phyloP scores from a whole-genome alignment of 2,329 filamentous ascomycete species.

The Parascedosporium putredinis region DNA sequence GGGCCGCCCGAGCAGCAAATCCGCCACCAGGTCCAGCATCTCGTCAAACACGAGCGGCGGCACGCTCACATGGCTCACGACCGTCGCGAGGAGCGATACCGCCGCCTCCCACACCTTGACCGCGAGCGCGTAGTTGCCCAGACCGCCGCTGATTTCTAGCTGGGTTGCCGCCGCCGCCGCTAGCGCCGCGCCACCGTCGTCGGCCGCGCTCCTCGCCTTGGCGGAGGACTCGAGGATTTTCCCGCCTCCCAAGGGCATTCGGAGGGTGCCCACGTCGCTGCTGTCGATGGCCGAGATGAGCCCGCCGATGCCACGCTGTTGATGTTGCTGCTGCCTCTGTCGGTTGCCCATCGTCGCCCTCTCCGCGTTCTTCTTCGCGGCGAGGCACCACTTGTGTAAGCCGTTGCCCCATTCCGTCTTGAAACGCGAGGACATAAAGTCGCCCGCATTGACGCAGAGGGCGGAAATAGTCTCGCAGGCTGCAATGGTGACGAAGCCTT shows the following conservation, averaged over 20 bases:
- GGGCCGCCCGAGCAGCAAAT: slow-evolving; percentile 31
- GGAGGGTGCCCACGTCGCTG: slow-evolving; percentile 10
- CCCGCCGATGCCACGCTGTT: not conserved
- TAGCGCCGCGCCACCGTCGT: too few relatives aligned
- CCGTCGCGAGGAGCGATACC: slow-evolving; percentile 44
- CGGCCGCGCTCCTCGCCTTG: slow-evolving; percentile 10
- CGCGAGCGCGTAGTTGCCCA: slow-evolving; percentile 51
- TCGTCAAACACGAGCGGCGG: slow-evolving; percentile 63
- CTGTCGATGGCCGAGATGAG: not conserved
- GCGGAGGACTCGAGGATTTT: slow-evolving; percentile 15
- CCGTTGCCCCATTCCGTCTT: slow-evolving; percentile 59
- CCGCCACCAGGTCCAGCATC: slow-evolving; percentile 51
- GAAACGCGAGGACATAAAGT: slow-evolving; percentile 70
- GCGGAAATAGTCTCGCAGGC: slow-evolving; percentile 58
- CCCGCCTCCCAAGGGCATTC: slow-evolving; percentile 18
- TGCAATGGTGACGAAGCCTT: slow-evolving; percentile 58
- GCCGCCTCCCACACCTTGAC: slow-evolving; percentile 55
- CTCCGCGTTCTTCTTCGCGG: not conserved
- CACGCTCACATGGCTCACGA: slow-evolving; percentile 55
- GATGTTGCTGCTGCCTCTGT: too few relatives aligned
- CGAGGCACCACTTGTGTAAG: slow-evolving; percentile 18
- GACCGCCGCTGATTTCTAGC: slow-evolving; percentile 19
- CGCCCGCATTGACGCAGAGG: slow-evolving; percentile 63
- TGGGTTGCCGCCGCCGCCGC: not conserved
- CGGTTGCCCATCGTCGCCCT: not conserved